Conservation (phyloP, 2,329 filamentous ascomycete genomes). For the Dactylonectria estremocensis region DNA sequence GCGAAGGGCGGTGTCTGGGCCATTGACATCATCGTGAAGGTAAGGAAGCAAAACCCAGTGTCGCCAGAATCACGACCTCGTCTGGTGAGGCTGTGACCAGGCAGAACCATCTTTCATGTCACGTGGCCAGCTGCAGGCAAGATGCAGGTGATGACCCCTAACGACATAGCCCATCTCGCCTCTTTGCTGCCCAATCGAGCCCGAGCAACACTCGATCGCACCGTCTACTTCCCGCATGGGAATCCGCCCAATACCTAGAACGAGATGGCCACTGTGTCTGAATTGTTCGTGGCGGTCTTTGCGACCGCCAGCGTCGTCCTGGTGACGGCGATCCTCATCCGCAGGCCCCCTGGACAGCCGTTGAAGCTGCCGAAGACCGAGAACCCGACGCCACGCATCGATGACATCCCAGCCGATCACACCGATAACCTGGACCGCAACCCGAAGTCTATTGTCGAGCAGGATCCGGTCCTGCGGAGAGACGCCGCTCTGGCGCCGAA, state of each 20-base stretch:
- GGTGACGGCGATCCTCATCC: not conserved
- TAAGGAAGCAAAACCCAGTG: not conserved
- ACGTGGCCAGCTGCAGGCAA: not conserved
- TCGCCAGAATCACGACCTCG: not conserved
- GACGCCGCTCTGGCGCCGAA: too few relatives aligned
- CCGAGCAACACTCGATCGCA: not conserved
- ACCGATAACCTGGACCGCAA: too few relatives aligned
- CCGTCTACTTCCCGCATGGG: not conserved
- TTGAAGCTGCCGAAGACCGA: too few relatives aligned
- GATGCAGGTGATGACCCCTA: not conserved
- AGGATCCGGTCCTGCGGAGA: too few relatives aligned
- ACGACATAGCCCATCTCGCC: not conserved
- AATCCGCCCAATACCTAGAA: not conserved
- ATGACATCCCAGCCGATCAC: too few relatives aligned
- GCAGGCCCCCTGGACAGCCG: not conserved
- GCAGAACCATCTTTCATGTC: not conserved
- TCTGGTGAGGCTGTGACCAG: not conserved
- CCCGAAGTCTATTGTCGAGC: too few relatives aligned
- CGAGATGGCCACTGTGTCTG: not conserved
- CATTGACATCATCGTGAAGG: not conserved
- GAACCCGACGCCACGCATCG: too few relatives aligned
- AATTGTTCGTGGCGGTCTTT: not conserved
- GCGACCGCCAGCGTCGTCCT: not conserved
- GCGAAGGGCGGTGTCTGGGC: conserved; percentile 13
- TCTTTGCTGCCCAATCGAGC: not conserved